Base-by-base conservation (phyloP, 2,329 filamentous ascomycete genomes). In the Fusarium sarcochroum region DNA sequence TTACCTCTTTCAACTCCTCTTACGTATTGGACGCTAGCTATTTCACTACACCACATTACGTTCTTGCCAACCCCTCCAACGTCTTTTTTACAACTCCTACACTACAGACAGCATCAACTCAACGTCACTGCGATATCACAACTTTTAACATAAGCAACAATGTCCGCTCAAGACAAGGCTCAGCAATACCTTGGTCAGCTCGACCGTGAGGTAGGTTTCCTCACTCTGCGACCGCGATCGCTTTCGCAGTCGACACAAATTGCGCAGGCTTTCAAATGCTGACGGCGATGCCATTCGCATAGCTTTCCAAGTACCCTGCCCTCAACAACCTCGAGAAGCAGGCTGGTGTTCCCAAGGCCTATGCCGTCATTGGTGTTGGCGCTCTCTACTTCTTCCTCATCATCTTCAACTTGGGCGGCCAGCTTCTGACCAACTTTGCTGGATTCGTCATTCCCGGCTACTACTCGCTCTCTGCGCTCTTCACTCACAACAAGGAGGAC, bases 301-400 rank as follows among this genome's bases (percentile, higher is more conserved):
- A 96, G 93, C 90, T 96, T 72, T 93, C 91, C 80, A 95, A 94
- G 82, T 96, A 96, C 84, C 91, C 91, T 75, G 82, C 87, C 76
- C 88, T 96, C 79, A 91, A 90, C 87, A 93, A 95, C 84, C 87
- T 96, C 76, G 93, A 97, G 88, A 92, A 90, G 87, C 90, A 92
- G 81, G 91, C 91, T 70, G 90, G 88, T 60, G 87, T 96, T 50
- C 93, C 93, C 78, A 97, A 97, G 86, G 91, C 92, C 76, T 96
- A 97, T 80, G 91, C 89, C 71, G 87, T 92, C 77, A 90, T 95
- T 74, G 93, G 93, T 75, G 78, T 93, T 60, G 90, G 82, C 63
- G 90, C 90, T 51, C 88, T 94, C 71, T 97, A 97, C 86, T 93
- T 96, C 84, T 93, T 95, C 85, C 89, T 96, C 74, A 93, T 96